phyloP scores from a whole-genome alignment of 495 filamentous ascomycete species.

The Hypoxylon rickii region DNA sequence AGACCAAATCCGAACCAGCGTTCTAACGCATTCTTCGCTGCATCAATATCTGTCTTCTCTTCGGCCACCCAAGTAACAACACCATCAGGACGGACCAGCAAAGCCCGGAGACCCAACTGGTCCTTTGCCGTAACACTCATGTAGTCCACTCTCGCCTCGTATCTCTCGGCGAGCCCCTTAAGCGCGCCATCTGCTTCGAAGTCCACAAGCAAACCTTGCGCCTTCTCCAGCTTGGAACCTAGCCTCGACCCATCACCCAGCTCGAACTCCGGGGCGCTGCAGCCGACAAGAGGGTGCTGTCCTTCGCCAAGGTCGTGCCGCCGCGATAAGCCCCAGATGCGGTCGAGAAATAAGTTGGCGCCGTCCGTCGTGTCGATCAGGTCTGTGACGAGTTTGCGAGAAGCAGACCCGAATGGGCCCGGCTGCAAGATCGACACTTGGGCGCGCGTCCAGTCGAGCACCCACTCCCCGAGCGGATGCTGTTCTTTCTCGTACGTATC shows the following conservation, averaged over 20 bases:
- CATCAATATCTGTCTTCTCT: slow-evolving; percentile 16
- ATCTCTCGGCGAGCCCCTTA: slow-evolving; percentile 13
- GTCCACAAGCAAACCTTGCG: slow-evolving; percentile 32
- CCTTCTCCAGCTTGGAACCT: slow-evolving; percentile 27
- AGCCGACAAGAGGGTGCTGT: slow-evolving; percentile 36
- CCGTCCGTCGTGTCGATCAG: slow-evolving; percentile 39
- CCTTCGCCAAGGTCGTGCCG: slow-evolving; percentile 32
- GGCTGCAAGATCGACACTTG: slow-evolving; percentile 33
- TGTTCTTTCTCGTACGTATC: slow-evolving; percentile 39
- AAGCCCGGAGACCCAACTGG: slow-evolving; percentile 22
- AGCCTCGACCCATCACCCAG: slow-evolving; percentile 33
- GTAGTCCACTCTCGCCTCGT: slow-evolving; percentile 31
- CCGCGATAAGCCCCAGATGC: slow-evolving; percentile 39
- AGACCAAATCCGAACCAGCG: slow-evolving; percentile 12
- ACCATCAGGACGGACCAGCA: slow-evolving; percentile 43
- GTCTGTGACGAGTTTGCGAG: slow-evolving; percentile 26
- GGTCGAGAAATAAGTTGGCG: slow-evolving; percentile 37
- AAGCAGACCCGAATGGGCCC: slow-evolving; percentile 21
- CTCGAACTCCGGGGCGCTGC: slow-evolving; percentile 39
- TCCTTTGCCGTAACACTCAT: slow-evolving; percentile 30
- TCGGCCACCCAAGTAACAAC: slow-evolving; percentile 40
- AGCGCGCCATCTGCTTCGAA: slow-evolving; percentile 14
- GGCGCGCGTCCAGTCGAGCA: slow-evolving; percentile 42
- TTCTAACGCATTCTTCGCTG: slow-evolving; percentile 14
- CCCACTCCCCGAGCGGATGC: slow-evolving; percentile 27